Evolutionary conservation across 805 yeast genomes (phyloP), one percentile per base, ranked within the genome.

Genomic region (Hanseniaspora guilliermondii): DNA sequence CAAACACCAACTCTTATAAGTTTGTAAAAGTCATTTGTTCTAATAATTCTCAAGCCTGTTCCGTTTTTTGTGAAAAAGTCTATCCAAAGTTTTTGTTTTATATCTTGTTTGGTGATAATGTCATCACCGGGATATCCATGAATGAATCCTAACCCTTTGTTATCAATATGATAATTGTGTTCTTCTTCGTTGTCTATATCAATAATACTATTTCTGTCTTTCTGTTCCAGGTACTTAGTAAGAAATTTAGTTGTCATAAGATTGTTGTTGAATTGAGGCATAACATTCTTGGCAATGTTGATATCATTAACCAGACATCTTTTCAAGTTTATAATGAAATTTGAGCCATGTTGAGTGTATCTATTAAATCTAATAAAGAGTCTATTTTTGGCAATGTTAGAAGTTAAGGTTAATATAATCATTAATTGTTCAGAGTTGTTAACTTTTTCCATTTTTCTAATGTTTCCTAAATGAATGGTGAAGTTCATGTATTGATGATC

Each of bases 101-200:
- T 74, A 60, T 86, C 83, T 63, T 91, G 97, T 53, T 87, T 78
- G 49, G 80, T 70, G 57, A 80, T 81, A 57, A 76, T 77, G 3
- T 94, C 77, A 64, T 87, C 87, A 0, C 98, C 98, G 0, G 98
- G 98, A 65, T 82, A 93, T 59, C 85, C 83, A 69, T 81, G 91
- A 12, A 70, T 69, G 62, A 84, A 77, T 0, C 99, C 99, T 24
- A 93, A 71, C 0, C 99, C 99, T 24, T 94, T 94, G 8, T 73
- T 70, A 0, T 94, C 88, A 0, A 87, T 79, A 4, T 64, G 64
- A 1, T 74, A 74, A 2, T 42, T 40, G 6, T 32, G 11, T 19
- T 33, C 19, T 35, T 61, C 63, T 41, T 63, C 62, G 30, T 64
- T 62, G 2, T 64, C 60, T 6, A 68, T 61, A 56, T 71, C 70